These are phyloP conservation scores for Penicillium robsamsonii DNA, from an alignment of 495 filamentous ascomycete species.

Conservation along the genomic window DNA sequence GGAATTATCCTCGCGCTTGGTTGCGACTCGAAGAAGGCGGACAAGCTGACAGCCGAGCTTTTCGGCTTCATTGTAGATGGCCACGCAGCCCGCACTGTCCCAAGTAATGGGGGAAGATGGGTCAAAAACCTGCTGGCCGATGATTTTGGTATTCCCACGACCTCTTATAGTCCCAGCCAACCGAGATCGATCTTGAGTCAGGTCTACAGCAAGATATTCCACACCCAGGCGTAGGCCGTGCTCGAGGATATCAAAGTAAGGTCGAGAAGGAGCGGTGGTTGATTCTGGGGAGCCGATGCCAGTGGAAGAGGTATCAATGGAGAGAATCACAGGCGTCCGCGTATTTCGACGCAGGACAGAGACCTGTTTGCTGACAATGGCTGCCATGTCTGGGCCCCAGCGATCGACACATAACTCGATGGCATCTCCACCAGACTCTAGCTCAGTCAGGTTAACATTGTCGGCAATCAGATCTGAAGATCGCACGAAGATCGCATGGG, in stretches of 20 bases:
- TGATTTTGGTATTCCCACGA: constrained; percentile 70
- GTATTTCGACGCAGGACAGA: constrained; percentile 54
- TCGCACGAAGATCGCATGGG: constrained; percentile 63
- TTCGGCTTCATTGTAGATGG: constrained; percentile 56
- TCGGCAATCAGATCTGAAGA: constrained; percentile 58
- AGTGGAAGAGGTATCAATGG: constrained; percentile 56
- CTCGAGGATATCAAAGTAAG: constrained; percentile 51
- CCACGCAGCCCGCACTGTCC: constrained; percentile 57
- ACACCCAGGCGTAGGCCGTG: constrained; percentile 70
- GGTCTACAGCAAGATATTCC: constrained; percentile 69
- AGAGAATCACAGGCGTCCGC: constrained; percentile 66
- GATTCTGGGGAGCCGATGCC: constrained; percentile 25
- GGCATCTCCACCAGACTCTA: constrained; percentile 69
- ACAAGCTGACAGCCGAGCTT: constrained; percentile 68
- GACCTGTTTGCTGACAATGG: constrained; percentile 44
- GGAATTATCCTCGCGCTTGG: constrained; percentile 57
- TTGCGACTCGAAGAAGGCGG: constrained; percentile 62
- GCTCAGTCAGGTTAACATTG: constrained; percentile 55
- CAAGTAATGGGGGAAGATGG: constrained; percentile 54
- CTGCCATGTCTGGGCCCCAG: constrained; percentile 51
- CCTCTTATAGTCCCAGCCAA: constrained; percentile 48
- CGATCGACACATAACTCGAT: constrained; percentile 70
- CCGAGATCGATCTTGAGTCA: constrained; percentile 47
- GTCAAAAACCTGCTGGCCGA: constrained; percentile 61
- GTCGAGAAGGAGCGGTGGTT: constrained; percentile 24